Evolutionary conservation across 148 eudicot species (phyloP).

Genomic region (Camellia japonica): DNA sequence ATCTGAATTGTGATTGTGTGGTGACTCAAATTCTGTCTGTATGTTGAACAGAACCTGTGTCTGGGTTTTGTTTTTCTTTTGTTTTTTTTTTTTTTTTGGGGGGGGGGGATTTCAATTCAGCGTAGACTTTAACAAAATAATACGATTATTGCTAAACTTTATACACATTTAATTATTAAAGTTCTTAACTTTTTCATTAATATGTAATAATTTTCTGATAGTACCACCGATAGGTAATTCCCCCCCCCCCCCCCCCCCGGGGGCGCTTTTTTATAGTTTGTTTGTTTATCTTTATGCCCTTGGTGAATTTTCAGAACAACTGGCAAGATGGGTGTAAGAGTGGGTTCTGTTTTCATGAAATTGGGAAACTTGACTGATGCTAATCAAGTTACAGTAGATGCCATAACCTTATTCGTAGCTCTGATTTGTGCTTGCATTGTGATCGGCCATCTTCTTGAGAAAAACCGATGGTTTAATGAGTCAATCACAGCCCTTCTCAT

Average conservation of each 20-base stretch:
- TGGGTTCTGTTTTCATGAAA: conserved; percentile 13
- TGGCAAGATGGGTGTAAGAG: conserved; percentile 18
- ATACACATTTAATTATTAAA: too few relatives aligned
- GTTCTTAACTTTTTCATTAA: too few relatives aligned
- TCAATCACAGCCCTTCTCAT: conserved; percentile 35
- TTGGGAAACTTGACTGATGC: conserved; percentile 16
- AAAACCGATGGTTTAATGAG: conserved; percentile 41
- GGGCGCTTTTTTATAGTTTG: background rate
- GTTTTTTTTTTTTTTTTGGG: too few relatives aligned
- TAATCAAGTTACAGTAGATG: conserved; percentile 22
- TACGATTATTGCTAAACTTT: too few relatives aligned
- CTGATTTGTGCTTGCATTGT: conserved; percentile 42
- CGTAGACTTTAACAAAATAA: too few relatives aligned
- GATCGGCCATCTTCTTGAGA: conserved; percentile 40
- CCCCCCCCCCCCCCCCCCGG: too few relatives aligned
- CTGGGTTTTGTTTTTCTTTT: too few relatives aligned
- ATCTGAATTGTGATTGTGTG: background rate
- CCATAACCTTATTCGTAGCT: conserved; percentile 35
- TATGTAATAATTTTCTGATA: too few relatives aligned
- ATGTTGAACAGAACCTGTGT: too few relatives aligned
- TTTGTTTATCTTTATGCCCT: background rate
- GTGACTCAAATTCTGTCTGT: too few relatives aligned
- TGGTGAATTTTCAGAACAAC: conserved; percentile 7
- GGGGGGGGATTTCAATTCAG: too few relatives aligned
- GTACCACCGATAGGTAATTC: too few relatives aligned